Base-by-base conservation (phyloP, 306 rosid species). In the Astragalus glycyphyllos region DNA sequence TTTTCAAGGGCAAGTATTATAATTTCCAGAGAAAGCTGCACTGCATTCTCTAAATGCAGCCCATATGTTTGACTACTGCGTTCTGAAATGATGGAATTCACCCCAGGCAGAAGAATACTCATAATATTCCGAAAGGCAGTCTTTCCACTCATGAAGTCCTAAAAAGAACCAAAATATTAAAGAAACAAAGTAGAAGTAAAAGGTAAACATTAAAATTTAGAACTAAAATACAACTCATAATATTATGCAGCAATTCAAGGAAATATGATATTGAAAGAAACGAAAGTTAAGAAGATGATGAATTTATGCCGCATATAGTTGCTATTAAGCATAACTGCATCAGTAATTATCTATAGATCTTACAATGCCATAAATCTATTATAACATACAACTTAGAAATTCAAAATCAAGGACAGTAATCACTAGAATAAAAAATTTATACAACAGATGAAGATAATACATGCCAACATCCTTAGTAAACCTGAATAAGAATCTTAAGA, bases 71-170 rank as follows among this genome's bases (percentile, higher is more conserved):
- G 89, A 83, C 80, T 86, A 69, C 84, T 87, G 73, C 96, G 85
- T 81, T 90, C 97, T 14, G 89, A 77, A 26, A 94, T 85, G 68
- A 89, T 32, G 55, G 86, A 78, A 84, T 83, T 82, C 69, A 84
- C 98, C 57, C 98, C 98, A 0, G 76, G 90, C 71, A 87, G 85
- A 83, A 94, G 93, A 82, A 94, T 89, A 71, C 92, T 86, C 94
- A 94, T 94, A 63, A 94, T 94, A 80, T 94, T 94, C 64, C 97
- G 87, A 44, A 94, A 88, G 77, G 78, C 87, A 62, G 89, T 80
- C 83, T 90, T 94, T 6, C 96, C 98, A 79, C 97, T 94, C 98
- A 94, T 94, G 83, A 94, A 94, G 76, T 94, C 98, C 98, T 94
- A 87, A 79, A 73, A 81, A 49, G 50, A 8, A 74, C 32, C 58